Conservation (phyloP, 192 early-diverging fungal genomes). For the Kappamyces sp. region DNA sequence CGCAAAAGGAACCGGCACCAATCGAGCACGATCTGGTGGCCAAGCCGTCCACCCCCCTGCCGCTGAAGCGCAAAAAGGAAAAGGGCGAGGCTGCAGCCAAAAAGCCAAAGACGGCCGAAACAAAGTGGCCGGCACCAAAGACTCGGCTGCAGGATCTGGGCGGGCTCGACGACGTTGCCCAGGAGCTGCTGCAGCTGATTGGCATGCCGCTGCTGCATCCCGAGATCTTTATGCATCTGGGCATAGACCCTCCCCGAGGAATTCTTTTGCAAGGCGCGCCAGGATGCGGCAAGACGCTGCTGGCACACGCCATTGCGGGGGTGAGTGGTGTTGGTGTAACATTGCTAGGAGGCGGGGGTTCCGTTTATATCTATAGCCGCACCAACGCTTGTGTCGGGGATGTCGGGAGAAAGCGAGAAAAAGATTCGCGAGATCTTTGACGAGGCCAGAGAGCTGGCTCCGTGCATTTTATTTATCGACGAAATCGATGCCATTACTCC, state of each 20-base stretch:
- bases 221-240: conserved; percentile 85
- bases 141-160: conserved; percentile 72
- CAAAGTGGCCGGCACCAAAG: conserved; percentile 51
- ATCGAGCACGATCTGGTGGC: background rate
- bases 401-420: conserved; percentile 98
- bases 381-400: conserved; percentile 90
- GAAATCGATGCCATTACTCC: conserved; percentile 98
- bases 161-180: conserved; percentile 64
- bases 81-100: too few species aligned
- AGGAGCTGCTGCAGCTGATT: conserved; percentile 84
- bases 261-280: conserved; percentile 94
- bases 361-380: conserved; percentile 92
- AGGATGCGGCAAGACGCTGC: conserved; percentile 92
- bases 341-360: conserved; percentile 67
- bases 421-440: conserved; percentile 97
- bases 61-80: background rate
- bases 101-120: conserved; percentile 3
- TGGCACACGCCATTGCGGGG: conserved; percentile 96
- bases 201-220: conserved; percentile 91
- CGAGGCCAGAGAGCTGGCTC: conserved; percentile 82
- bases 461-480: conserved; percentile 93
- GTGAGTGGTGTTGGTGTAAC: conserved; percentile 27
- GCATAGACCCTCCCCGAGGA: conserved; percentile 86
- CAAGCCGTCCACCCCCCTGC: background rate
- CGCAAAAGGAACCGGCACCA: background rate